Conservation (phyloP, 208 protist genomes). For the Trichomonas vaginalis region DNA sequence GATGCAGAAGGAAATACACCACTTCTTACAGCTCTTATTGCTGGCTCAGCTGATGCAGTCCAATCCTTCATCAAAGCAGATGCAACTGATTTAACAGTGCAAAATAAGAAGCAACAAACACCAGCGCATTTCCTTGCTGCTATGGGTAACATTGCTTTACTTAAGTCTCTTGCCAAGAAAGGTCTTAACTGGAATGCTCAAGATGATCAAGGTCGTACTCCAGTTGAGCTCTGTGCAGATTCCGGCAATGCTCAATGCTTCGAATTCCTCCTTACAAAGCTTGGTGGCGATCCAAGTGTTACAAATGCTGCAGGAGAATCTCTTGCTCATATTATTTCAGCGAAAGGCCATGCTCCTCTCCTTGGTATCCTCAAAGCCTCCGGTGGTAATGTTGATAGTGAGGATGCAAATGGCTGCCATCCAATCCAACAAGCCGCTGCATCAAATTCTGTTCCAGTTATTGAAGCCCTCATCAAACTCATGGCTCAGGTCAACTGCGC, state of each 20-base stretch:
- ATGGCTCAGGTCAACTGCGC: not conserved
- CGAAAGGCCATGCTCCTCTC: not conserved
- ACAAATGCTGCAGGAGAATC: not conserved
- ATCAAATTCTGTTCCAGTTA: not conserved
- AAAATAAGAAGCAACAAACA: not conserved
- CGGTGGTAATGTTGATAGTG: not conserved
- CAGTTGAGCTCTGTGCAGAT: not conserved
- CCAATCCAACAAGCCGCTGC: not conserved
- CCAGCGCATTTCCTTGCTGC: not conserved
- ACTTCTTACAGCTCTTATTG: not conserved
- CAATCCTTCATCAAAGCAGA: not conserved
- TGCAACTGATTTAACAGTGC: not conserved
- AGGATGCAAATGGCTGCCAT: not conserved
- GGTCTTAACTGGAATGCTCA: not conserved
- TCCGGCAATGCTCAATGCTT: not conserved
- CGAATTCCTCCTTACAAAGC: not conserved
- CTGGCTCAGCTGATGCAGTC: not conserved
- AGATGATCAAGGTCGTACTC: not conserved
- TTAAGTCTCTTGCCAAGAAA: not conserved
- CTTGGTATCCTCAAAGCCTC: not conserved
- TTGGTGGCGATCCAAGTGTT: not conserved
- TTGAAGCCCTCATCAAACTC: not conserved
- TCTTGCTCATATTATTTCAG: not conserved
- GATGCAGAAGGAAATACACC: not conserved
- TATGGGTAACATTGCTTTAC: not conserved